Percentiles rank a stretch among this genome's conserved stretches.
Conservation (phyloP, 2,329 filamentous ascomycete genomes). For the Penicillium sp. region DNA sequence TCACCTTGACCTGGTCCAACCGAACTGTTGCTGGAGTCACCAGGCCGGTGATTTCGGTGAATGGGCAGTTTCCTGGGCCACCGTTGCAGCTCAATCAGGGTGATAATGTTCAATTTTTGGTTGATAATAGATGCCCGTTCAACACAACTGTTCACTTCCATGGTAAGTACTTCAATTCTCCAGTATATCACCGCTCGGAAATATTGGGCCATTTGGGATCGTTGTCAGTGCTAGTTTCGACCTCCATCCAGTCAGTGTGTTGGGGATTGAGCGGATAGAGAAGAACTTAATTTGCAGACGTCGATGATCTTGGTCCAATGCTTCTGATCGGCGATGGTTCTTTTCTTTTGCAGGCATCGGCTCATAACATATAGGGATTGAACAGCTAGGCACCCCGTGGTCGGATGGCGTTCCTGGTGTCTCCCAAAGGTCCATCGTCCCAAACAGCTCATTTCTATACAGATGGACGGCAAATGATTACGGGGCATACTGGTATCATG, state of each 20-base stretch:
- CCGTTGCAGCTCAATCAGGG: constrained; percentile 28
- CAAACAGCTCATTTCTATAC: constrained; percentile 54
- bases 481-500: constrained; percentile 65
- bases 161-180: constrained; percentile 13
- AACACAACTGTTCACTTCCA: constrained; percentile 35
- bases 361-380: constrained; percentile 24
- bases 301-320: too few relatives aligned
- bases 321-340: too few relatives aligned
- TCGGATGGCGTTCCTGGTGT: constrained; percentile 63
- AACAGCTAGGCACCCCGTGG: constrained; percentile 57
- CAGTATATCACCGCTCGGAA: too few relatives aligned
- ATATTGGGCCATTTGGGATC: background rate
- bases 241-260: too few relatives aligned
- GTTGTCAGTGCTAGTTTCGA: too few relatives aligned
- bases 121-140: constrained; percentile 33
- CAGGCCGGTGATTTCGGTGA: constrained; percentile 29
- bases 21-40: constrained; percentile 24
- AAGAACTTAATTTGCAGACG: too few relatives aligned
- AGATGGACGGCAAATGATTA: constrained; percentile 58
- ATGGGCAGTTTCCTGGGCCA: constrained; percentile 34
- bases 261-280: too few relatives aligned
- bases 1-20: constrained; percentile 28
- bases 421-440: constrained; percentile 55
- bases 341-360: background rate
- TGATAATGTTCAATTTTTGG: constrained; percentile 32